Evolutionary conservation across 2,329 filamentous ascomycete species (phyloP).

Genomic region (Ophiocordyceps camponoti-floridani): DNA sequence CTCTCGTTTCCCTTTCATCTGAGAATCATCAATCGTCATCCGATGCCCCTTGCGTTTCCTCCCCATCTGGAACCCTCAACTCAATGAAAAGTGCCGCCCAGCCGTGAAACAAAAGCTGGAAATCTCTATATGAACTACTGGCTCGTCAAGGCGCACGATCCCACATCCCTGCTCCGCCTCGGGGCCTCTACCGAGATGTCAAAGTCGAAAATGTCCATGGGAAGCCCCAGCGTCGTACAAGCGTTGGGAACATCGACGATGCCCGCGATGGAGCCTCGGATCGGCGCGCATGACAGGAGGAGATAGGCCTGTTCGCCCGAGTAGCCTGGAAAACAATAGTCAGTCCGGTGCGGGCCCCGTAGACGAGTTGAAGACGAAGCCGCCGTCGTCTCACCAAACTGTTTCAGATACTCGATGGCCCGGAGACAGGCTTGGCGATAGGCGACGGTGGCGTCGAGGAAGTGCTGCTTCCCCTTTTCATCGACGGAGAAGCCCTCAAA

Average conservation of each 20-base stretch:
- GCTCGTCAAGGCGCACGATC: conserved; percentile 5
- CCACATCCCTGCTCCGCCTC: conserved; percentile 6
- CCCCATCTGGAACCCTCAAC: background rate
- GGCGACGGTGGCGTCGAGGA: conserved; percentile 69
- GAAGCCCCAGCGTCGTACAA: conserved; percentile 73
- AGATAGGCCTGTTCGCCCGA: conserved; percentile 68
- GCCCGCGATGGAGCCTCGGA: conserved; percentile 76
- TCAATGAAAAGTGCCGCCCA: background rate
- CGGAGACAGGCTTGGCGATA: conserved; percentile 66
- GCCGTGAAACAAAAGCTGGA: too few species aligned
- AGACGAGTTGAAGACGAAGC: background rate
- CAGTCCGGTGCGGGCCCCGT: background rate
- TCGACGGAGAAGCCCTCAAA: conserved; percentile 73
- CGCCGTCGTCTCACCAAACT: conserved; percentile 10
- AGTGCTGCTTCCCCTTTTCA: conserved; percentile 75
- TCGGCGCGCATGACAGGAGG: conserved; percentile 65
- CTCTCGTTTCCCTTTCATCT: too few species aligned
- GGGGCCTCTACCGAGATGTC: conserved; percentile 42
- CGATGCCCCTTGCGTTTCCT: too few species aligned
- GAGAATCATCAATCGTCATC: too few species aligned
- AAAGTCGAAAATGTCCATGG: conserved; percentile 91
- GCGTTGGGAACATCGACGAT: conserved; percentile 86
- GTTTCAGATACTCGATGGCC: conserved; percentile 18
- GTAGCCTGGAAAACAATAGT: conserved; percentile 27
- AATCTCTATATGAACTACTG: too few species aligned